A percentile compares a stretch with the other conserved stretches of the same genome.
Evolutionary conservation across 179 eudicot species (phyloP).

Genomic region (Corrigiola litoralis): DNA sequence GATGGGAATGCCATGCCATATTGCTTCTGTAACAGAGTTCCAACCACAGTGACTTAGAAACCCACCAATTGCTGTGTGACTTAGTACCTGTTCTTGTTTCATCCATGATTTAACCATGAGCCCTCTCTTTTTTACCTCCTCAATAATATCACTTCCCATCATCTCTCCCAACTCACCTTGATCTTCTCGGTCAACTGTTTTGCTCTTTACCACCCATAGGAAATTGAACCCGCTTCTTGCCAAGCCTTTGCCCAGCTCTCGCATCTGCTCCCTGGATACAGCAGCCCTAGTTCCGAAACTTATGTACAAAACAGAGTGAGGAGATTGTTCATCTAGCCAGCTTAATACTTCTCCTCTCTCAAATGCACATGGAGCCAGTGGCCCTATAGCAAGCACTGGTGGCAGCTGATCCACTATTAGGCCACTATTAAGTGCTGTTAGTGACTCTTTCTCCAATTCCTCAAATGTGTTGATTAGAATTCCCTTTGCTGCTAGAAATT

Average conservation of each 20-base stretch:
- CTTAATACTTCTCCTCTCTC: conserved; percentile 15
- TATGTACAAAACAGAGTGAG: conserved; percentile 31
- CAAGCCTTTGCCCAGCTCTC: conserved; percentile 32
- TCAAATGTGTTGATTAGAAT: conserved; percentile 22
- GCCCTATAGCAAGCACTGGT: conserved; percentile 31
- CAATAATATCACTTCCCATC: conserved; percentile 13
- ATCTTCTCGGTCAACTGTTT: conserved; percentile 28
- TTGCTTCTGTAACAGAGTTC: conserved; percentile 41
- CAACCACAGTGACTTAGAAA: conserved; percentile 46
- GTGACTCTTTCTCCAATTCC: conserved; percentile 29
- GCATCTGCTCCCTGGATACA: conserved; percentile 28
- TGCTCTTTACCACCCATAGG: conserved; percentile 37
- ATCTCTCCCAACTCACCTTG: conserved; percentile 22
- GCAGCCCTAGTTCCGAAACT: conserved; percentile 38
- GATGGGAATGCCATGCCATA: conserved; percentile 35
- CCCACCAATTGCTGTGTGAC: conserved; percentile 34
- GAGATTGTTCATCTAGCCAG: conserved; percentile 38
- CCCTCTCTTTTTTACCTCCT: conserved; percentile 24
- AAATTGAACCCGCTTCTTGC: conserved; percentile 22
- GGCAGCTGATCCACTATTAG: conserved; percentile 24
- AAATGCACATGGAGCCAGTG: conserved; percentile 17
- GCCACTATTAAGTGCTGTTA: conserved; percentile 33
- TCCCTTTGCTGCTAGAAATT: conserved; percentile 7
- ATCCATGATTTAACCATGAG: conserved; percentile 30
- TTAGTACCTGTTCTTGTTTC: conserved; percentile 33